phyloP scores from a whole-genome alignment of 441 rosid genomes.

The Populus hybrid region DNA sequence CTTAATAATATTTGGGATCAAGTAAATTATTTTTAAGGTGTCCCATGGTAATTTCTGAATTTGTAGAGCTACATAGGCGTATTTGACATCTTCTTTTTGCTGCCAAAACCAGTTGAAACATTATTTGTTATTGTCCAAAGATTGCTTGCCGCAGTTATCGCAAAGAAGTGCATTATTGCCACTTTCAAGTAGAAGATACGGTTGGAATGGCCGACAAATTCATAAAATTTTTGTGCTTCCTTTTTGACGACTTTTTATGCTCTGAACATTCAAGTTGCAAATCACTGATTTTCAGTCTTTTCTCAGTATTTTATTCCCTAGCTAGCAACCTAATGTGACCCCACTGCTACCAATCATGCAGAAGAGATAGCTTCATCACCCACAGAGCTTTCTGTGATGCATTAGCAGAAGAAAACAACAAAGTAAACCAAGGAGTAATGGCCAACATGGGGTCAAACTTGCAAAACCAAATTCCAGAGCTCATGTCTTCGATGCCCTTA shows the following conservation, averaged over 20 bases:
- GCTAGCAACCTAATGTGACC: not conserved
- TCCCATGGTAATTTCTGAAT: not conserved
- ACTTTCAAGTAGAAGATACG: conserved; percentile 11
- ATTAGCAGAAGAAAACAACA: conserved; percentile 57
- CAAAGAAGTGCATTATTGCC: conserved; percentile 7
- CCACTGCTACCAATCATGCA: conserved; percentile 21
- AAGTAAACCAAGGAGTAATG: conserved; percentile 59
- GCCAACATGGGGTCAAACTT: conserved; percentile 30
- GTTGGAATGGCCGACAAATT: conserved; percentile 36
- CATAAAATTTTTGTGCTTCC: not conserved
- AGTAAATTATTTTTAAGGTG: too few species aligned
- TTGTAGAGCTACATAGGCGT: not conserved
- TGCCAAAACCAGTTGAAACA: not conserved
- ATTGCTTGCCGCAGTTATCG: not conserved
- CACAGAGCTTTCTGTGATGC: conserved; percentile 69
- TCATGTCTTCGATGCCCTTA: conserved; percentile 34
- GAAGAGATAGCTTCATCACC: too few species aligned
- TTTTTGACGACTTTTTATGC: too few species aligned
- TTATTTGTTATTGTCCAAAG: not conserved
- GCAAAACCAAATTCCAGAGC: conserved; percentile 42
- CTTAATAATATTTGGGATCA: not conserved
- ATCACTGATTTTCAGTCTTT: not conserved
- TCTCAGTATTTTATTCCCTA: not conserved
- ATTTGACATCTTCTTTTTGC: not conserved
- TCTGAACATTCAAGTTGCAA: conserved; percentile 1